Evolutionary conservation across 768 basidiomycete genomes (phyloP), one percentile per base, ranked within the genome.

Genomic region (Suillus plorans): DNA sequence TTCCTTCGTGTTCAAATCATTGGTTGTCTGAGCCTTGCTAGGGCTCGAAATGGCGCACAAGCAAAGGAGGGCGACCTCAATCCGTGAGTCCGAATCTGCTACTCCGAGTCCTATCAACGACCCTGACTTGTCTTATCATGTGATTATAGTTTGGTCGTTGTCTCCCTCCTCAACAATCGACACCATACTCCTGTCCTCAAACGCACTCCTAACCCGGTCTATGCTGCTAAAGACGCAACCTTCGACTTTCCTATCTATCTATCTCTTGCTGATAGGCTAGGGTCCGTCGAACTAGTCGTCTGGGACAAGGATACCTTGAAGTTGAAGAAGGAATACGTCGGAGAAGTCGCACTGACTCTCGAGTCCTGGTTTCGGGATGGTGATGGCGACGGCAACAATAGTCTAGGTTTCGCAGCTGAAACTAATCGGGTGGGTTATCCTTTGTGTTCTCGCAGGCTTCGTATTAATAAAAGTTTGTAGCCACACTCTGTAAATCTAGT

Each of bases 271-370:
- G 90, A 91, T 69, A 80, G 81, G 53, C 82, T 92, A 5, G 90
- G 91, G 41, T 86, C 84, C 2, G 70, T 98, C 50, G 95, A 98
- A 76, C 80, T 94, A 41, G 89, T 97, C 14, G 83, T 95, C 0
- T 99, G 97, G 96, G 95, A 96, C 77, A 95, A 90, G 79, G 96
- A 98, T 76, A 80, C 92, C 68, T 74, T 95, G 70, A 59, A 59
- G 18, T 64, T 79, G 63, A 85, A 83, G 71, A 97, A 95, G 79
- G 97, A 98, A 53, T 99, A 97, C 74, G 83, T 99, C 18, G 97
- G 97, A 18, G 97, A 99, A 76, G 84, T 86, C 5, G 85, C 89
- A 0, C 68, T 98, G 8, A 85, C 87, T 0, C 73, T 97, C n/a
- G 89, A 89, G 22, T 87, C 92, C 41, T 97, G 94, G 94, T 97